Percentiles rank a stretch among this genome's conserved stretches.
phyloP scores from a whole-genome alignment of 176 grass and related monocot genomes.

The Triticum timopheevii region DNA sequence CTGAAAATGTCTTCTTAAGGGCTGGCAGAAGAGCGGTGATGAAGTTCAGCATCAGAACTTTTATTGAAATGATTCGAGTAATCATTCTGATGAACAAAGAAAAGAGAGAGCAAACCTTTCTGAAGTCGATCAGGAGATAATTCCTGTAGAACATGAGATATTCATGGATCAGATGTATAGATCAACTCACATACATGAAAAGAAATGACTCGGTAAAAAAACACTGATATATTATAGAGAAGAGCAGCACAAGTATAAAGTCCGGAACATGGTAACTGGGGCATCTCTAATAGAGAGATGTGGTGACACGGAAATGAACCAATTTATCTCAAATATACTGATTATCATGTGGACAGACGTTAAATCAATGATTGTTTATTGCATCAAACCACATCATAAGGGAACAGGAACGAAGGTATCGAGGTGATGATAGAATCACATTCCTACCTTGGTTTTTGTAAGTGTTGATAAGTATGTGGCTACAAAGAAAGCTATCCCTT shows the following conservation, averaged over 20 bases:
- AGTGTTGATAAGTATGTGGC: conserved; percentile 80
- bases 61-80: not conserved
- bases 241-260: not conserved
- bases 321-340: not conserved
- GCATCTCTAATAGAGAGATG: not conserved
- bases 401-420: not conserved
- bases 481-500: conserved; percentile 79
- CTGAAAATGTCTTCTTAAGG: conserved; percentile 76
- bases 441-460: conserved; percentile 63
- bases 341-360: not conserved
- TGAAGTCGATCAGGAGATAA: conserved; percentile 76
- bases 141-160: conserved; percentile 59
- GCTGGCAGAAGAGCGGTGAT: conserved; percentile 28
- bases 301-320: not conserved
- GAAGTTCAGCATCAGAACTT: conserved; percentile 23
- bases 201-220: not conserved
- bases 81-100: not conserved
- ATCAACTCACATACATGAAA: not conserved
- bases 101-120: conserved; percentile 41
- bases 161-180: conserved; percentile 31
- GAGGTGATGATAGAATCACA: conserved; percentile 1
- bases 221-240: not conserved
- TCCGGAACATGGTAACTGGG: not conserved
- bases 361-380: not conserved
- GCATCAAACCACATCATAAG: not conserved